Conservation (phyloP, 208 protist genomes). For the Angomonas deanei region DNA sequence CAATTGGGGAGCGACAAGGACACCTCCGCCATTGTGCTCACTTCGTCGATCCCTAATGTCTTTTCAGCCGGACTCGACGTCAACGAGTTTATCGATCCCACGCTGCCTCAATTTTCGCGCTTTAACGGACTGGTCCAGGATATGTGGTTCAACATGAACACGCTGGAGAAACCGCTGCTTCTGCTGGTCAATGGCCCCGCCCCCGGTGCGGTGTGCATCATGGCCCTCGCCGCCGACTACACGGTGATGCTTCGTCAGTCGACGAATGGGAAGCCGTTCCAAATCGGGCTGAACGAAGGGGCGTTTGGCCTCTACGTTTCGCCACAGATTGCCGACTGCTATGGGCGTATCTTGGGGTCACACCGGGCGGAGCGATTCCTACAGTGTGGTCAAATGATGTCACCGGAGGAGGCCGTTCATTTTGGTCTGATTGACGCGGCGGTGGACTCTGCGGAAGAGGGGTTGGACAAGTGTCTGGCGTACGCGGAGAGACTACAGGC, state of each 20-base stretch:
- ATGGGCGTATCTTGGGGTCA: slow-evolving; percentile 53
- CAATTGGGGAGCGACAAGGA: slow-evolving; percentile 30
- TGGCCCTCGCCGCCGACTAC: slow-evolving; percentile 37
- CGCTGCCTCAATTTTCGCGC: slow-evolving; percentile 20
- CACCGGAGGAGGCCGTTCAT: slow-evolving; percentile 45
- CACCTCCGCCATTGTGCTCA: slow-evolving; percentile 30
- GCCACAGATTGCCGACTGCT: slow-evolving; percentile 55
- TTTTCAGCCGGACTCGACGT: slow-evolving; percentile 53
- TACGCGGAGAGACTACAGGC: slow-evolving; percentile 50
- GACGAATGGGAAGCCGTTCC: slow-evolving; percentile 25
- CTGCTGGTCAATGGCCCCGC: slow-evolving; percentile 33
- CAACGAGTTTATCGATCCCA: slow-evolving; percentile 29
- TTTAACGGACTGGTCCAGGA: slow-evolving; percentile 48
- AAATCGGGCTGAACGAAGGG: slow-evolving; percentile 79
- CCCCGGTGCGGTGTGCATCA: slow-evolving; percentile 38
- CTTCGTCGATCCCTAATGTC: slow-evolving; percentile 29
- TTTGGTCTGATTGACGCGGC: slow-evolving; percentile 61
- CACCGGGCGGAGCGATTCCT: slow-evolving; percentile 64
- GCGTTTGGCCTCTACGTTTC: slow-evolving; percentile 63
- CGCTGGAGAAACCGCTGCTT: slow-evolving; percentile 33
- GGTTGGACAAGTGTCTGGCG: slow-evolving; percentile 30
- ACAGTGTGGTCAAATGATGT: slow-evolving; percentile 59
- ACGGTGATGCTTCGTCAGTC: slow-evolving; percentile 31
- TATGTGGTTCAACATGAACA: slow-evolving; percentile 36
- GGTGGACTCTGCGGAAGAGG: slow-evolving; percentile 28